These are phyloP conservation scores for Acanthamoeba rhysodes DNA, from an alignment of 208 protist genomes.

Conservation along the genomic window DNA sequence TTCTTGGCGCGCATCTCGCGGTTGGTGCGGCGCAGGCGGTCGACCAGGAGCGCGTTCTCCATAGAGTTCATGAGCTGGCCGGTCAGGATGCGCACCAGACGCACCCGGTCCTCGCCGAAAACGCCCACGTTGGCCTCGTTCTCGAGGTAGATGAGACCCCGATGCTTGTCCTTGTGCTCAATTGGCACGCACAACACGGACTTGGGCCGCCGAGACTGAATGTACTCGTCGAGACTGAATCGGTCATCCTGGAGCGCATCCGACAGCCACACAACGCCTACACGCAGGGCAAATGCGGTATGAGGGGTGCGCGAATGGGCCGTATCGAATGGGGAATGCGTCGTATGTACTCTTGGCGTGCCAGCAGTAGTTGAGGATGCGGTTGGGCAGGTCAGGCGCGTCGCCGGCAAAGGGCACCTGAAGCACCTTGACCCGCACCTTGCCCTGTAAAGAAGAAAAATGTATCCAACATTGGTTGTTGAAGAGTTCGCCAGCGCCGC, in stretches of 20 bases:
- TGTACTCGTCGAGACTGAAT: conserved; percentile 36
- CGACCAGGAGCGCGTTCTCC: conserved; percentile 47
- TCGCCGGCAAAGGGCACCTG: not conserved
- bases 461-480: too few species aligned
- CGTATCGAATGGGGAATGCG: not conserved
- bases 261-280: not conserved
- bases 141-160: conserved; percentile 36
- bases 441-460: not conserved
- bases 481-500: not conserved
- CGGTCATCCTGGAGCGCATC: not conserved
- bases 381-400: not conserved
- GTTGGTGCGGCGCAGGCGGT: not conserved
- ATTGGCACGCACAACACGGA: conserved; percentile 53
- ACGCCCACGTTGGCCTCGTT: not conserved
- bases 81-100: not conserved
- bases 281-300: too few species aligned
- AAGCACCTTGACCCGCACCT: conserved; percentile 19
- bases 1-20: conserved; percentile 13
- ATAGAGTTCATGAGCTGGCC: conserved; percentile 44
- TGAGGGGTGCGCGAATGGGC: not conserved
- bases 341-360: conserved; percentile 22
- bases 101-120: conserved; percentile 1
- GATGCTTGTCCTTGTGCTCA: not conserved
- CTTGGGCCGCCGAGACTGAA: not conserved
- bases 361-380: conserved; percentile 70